Percentiles rank a stretch among this genome's conserved stretches.
Conservation (phyloP, 495 filamentous ascomycete genomes). For the Penicillium manginii region DNA sequence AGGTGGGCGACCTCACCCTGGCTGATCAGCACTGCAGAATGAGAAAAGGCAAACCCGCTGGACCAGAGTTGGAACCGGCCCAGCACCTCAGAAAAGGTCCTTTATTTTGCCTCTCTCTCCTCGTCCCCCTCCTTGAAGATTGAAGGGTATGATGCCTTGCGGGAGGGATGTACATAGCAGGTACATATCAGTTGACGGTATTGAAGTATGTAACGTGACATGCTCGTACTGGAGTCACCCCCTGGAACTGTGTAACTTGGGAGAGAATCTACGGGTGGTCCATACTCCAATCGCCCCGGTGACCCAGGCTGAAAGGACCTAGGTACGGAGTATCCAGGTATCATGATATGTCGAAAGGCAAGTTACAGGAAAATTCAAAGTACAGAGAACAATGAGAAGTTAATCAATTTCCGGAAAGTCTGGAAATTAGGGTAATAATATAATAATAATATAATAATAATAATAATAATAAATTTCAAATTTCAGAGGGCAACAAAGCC, state of each 20-base stretch:
- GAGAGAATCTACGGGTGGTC: slow-evolving; percentile 7
- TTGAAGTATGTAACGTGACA: slow-evolving; percentile 1
- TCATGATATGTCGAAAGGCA: too few species aligned
- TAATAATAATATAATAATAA: neutral
- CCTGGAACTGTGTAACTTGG: slow-evolving; percentile 21
- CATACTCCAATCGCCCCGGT: slow-evolving; percentile 11
- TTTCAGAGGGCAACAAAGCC: slow-evolving; percentile 2
- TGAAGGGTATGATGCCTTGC: slow-evolving; percentile 1
- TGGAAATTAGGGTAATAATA: neutral
- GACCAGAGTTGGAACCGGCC: slow-evolving; percentile 7
- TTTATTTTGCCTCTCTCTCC: neutral
- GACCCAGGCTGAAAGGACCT: neutral
- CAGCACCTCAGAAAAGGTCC: slow-evolving; percentile 2
- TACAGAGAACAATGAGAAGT: neutral
- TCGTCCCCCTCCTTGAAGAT: neutral
- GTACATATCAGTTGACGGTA: slow-evolving; percentile 5
- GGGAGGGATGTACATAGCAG: neutral
- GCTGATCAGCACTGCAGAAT: slow-evolving; percentile 14
- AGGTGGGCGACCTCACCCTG: slow-evolving; percentile 9
- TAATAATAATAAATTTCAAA: neutral
- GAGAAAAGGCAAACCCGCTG: slow-evolving; percentile 8
- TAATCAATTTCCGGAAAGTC: neutral
- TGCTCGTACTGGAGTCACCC: slow-evolving; percentile 6
- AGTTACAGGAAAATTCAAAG: too few species aligned
- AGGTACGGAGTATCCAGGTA: too few species aligned